Evolutionary conservation across 2,329 filamentous ascomycete genomes (phyloP).

Genomic region (Xylariaceae sp.): DNA sequence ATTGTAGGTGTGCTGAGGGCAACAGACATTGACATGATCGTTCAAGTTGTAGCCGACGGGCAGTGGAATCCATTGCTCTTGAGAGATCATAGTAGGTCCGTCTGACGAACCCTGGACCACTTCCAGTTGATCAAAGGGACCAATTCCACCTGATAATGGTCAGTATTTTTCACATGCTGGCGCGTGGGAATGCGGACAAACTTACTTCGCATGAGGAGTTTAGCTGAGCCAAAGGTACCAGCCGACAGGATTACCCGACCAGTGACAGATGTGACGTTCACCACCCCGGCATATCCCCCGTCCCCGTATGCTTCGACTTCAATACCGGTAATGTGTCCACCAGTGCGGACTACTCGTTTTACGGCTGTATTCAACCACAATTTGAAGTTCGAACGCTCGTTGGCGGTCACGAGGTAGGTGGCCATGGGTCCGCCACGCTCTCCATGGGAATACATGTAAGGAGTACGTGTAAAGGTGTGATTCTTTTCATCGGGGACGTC

Average conservation of each 20-base stretch:
- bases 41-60: slow-evolving; percentile 56
- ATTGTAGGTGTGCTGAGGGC: not conserved
- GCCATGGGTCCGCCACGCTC: slow-evolving; percentile 65
- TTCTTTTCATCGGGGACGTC: slow-evolving; percentile 58
- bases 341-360: slow-evolving; percentile 59
- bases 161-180: slow-evolving; percentile 8
- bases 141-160: slow-evolving; percentile 46
- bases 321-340: slow-evolving; percentile 59
- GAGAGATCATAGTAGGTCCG: slow-evolving; percentile 45
- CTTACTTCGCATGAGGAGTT: slow-evolving; percentile 60
- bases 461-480: slow-evolving; percentile 55
- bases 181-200: not conserved
- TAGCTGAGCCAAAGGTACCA: slow-evolving; percentile 64
- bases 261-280: slow-evolving; percentile 52
- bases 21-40: slow-evolving; percentile 45
- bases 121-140: slow-evolving; percentile 53
- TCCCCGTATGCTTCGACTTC: slow-evolving; percentile 53
- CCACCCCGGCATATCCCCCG: slow-evolving; percentile 52
- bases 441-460: slow-evolving; percentile 62
- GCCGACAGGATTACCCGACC: slow-evolving; percentile 64
- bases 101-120: slow-evolving; percentile 47
- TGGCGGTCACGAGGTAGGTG: slow-evolving; percentile 62
- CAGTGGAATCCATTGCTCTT: slow-evolving; percentile 50
- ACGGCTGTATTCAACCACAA: slow-evolving; percentile 62
- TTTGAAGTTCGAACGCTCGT: slow-evolving; percentile 57